A percentile compares a stretch with the other conserved stretches of the same genome.
Conservation (phyloP, 371 early-diverging fungal species). For the Mortierella sp. region DNA sequence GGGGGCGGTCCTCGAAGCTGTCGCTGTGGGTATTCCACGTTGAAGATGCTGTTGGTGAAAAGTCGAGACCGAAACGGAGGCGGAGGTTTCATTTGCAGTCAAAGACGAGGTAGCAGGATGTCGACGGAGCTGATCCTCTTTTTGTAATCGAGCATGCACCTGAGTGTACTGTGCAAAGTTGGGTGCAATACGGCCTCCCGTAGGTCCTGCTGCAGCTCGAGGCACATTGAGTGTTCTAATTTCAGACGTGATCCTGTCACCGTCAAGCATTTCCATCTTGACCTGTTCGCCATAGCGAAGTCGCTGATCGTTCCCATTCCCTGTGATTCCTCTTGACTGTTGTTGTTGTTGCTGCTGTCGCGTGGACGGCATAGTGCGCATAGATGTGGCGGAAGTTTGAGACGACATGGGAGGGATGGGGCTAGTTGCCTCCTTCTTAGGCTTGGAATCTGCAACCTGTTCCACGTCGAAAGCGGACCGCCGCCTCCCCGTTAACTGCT, state of each 20-base stretch:
- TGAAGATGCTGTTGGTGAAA: background rate
- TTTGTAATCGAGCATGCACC: conserved; percentile 5
- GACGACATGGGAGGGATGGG: background rate
- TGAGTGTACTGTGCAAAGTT: conserved; percentile 10
- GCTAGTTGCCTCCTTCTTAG: too few relatives aligned
- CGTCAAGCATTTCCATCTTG: conserved; percentile 42
- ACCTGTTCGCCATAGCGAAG: conserved; percentile 39
- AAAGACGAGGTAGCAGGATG: conserved; percentile 3
- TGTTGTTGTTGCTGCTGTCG: background rate
- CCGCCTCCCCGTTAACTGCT: background rate
- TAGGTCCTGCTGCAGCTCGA: background rate
- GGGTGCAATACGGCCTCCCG: background rate
- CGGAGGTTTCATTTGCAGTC: conserved; percentile 6
- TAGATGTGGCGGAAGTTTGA: background rate
- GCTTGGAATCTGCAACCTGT: background rate
- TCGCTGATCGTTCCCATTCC: background rate
- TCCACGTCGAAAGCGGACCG: background rate
- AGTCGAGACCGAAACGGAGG: background rate
- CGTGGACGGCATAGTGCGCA: background rate
- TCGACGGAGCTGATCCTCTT: conserved; percentile 7
- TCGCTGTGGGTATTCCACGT: background rate
- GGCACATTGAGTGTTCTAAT: conserved; percentile 24
- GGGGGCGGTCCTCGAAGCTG: background rate
- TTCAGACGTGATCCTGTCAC: conserved; percentile 20
- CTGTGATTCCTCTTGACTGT: background rate